A percentile compares a stretch with the other conserved stretches of the same genome.
phyloP scores from a whole-genome alignment of 805 yeast genomes.

The Starmerella scarabaei region DNA sequence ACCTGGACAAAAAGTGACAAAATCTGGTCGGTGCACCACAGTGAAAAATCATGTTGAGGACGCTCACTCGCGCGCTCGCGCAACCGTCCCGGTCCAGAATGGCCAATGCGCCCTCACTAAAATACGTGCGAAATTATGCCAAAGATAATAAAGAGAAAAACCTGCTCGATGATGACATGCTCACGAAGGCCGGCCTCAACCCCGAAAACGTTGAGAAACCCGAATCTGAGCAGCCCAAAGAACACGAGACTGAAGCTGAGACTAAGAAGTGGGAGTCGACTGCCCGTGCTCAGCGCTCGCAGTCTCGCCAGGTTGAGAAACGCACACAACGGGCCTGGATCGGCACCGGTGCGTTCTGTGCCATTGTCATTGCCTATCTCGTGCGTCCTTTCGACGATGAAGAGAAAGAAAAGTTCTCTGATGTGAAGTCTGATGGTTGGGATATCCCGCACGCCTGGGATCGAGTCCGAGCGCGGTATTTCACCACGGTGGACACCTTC shows the following conservation, averaged over 20 bases:
- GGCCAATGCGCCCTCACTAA: neutral
- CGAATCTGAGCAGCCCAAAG: conserved; percentile 12
- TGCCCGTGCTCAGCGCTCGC: conserved; percentile 29
- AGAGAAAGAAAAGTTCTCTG: conserved; percentile 49
- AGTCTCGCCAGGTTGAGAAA: conserved; percentile 34
- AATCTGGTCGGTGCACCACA: too few relatives aligned
- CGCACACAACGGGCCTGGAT: conserved; percentile 59
- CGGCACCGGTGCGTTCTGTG: conserved; percentile 31
- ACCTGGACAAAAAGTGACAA: too few relatives aligned
- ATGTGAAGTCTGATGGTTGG: conserved; percentile 53
- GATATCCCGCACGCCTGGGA: conserved; percentile 46
- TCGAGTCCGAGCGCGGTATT: conserved; percentile 58
- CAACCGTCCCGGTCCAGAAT: neutral
- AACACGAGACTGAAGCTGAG: conserved; percentile 13
- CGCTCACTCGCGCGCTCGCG: neutral
- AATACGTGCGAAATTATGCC: neutral
- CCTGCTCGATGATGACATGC: conserved; percentile 65
- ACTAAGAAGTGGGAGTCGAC: conserved; percentile 42
- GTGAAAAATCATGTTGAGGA: neutral
- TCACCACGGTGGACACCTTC: conserved; percentile 66
- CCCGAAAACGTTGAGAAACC: conserved; percentile 27
- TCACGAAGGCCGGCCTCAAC: conserved; percentile 76
- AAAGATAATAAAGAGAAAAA: conserved; percentile 8
- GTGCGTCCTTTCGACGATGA: conserved; percentile 76
- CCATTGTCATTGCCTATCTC: conserved; percentile 49